Percentiles rank a stretch among this genome's conserved stretches.
Evolutionary conservation across 495 filamentous ascomycete species (phyloP).

Genomic region (Neurospora africana): DNA sequence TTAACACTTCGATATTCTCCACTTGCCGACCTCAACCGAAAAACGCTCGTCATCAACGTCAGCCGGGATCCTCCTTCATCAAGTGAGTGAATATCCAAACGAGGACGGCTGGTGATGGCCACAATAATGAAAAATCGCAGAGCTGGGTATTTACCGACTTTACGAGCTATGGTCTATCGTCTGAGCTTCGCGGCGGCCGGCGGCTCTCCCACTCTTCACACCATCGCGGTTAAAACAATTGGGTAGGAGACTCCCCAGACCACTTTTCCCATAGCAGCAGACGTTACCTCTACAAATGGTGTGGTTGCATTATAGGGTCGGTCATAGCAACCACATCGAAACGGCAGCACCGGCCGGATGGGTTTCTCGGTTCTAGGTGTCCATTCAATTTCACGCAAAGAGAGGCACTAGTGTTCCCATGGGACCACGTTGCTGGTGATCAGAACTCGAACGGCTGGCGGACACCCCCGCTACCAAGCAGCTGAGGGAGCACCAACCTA

Average conservation of each 20-base stretch:
- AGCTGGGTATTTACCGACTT: neutral
- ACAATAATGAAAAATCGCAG: neutral
- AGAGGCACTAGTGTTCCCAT: neutral
- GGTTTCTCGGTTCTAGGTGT: conserved; percentile 5
- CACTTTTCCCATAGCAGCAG: neutral
- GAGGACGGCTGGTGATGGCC: neutral
- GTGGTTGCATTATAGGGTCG: conserved; percentile 22
- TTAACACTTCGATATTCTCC: neutral
- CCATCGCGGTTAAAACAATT: neutral
- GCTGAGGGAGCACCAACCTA: neutral
- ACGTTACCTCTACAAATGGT: neutral
- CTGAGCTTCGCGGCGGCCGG: neutral
- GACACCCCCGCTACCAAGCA: conserved; percentile 1
- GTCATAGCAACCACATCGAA: conserved; percentile 4
- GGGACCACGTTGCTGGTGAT: neutral
- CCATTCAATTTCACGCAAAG: neutral
- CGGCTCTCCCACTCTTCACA: neutral
- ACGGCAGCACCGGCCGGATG: conserved; percentile 7
- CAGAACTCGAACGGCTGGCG: neutral
- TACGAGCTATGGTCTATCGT: neutral
- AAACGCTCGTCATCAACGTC: neutral
- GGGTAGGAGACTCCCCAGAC: neutral
- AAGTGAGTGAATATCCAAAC: neutral
- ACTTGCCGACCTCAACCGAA: neutral
- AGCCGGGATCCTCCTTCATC: neutral